A percentile compares a stretch with the other conserved stretches of the same genome.
Conservation (phyloP, 2,329 filamentous ascomycete genomes). For the Aspergillus texensis region DNA sequence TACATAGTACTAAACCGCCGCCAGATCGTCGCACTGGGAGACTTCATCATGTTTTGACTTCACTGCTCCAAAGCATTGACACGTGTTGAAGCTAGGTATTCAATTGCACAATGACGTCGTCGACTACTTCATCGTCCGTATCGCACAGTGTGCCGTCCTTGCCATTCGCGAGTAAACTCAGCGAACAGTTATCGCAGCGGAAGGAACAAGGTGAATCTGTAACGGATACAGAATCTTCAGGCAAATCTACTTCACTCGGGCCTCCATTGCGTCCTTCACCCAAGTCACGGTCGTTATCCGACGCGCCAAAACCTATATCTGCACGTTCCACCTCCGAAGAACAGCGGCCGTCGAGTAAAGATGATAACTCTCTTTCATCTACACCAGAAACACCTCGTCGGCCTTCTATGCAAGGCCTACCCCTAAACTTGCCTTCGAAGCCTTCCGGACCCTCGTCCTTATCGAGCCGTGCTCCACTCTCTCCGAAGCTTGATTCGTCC, state of each 20-base stretch:
- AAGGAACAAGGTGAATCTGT: slow-evolving; percentile 21
- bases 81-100: slow-evolving; percentile 8
- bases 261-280: slow-evolving; percentile 34
- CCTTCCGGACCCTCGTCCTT: slow-evolving; percentile 52
- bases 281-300: slow-evolving; percentile 67
- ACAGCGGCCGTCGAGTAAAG: slow-evolving; percentile 61
- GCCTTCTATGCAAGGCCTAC: slow-evolving; percentile 66
- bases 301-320: slow-evolving; percentile 61
- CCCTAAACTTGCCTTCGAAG: slow-evolving; percentile 68
- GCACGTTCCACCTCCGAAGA: slow-evolving; percentile 62
- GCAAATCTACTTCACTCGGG: slow-evolving; percentile 22
- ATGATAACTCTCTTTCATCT: slow-evolving; percentile 62
- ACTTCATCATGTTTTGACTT: slow-evolving; percentile 10
- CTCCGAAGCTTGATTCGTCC: slow-evolving; percentile 81
- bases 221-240: slow-evolving; percentile 13
- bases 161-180: slow-evolving; percentile 40
- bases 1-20: neutral
- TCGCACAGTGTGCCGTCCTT: slow-evolving; percentile 24
- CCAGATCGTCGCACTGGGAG: neutral
- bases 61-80: neutral
- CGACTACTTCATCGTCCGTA: slow-evolving; percentile 22
- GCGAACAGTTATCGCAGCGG: slow-evolving; percentile 38
- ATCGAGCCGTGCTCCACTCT: slow-evolving; percentile 68
- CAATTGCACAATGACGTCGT: slow-evolving; percentile 24
- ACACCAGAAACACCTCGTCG: slow-evolving; percentile 73